Evolutionary conservation across 768 basidiomycete genomes (phyloP), one percentile per base, ranked within the genome.

Genomic region (Russula emetica): DNA sequence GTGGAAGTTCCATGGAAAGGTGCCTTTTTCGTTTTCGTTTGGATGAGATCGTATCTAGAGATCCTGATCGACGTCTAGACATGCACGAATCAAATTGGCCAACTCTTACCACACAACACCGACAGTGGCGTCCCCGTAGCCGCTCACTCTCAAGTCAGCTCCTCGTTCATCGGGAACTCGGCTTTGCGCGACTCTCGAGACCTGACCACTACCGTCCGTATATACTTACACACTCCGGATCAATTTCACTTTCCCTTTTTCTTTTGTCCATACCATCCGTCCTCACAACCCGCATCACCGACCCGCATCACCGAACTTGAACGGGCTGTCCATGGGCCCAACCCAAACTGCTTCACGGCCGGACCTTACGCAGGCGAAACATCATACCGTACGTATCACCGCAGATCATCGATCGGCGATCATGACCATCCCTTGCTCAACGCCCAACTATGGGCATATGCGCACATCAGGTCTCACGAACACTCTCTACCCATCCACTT

Each of bases 1-100:
- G 50, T 52, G 55, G 54, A n/a, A 40, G 28, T 60, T 63, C 62
- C 62, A 63, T 63, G 51, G 63, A 64, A 60, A 50, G 24, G 59
- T 60, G 47, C 63, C 58, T 55, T 64, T 60, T 55, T n/a, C n/a
- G n/a, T n/a, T n/a, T n/a, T n/a, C n/a, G n/a, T n/a, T n/a, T n/a
- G n/a, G n/a, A n/a, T 60, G 45, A 64, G 63, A 64, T 64, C 57
- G 7, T 22, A 63, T 63, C 58, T 63, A 11, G 24, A 38, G 18
- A 20, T 58, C 54, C 30, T 61, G 64, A 65, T 64, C 63, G 63
- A 64, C 63, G 40, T 63, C 51, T 20, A 18, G 20, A 36, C 24
- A 26, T 40, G 18, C 22, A 62, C 44, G 34, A 54, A 59, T 61
- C 60, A 28, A 61, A 54, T 55, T n/a, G 18, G 26, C 24, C 24